Percentiles rank a stretch among this genome's conserved stretches.
Conservation (phyloP, 176 grass and related monocot genomes). For the Carex parvula region DNA sequence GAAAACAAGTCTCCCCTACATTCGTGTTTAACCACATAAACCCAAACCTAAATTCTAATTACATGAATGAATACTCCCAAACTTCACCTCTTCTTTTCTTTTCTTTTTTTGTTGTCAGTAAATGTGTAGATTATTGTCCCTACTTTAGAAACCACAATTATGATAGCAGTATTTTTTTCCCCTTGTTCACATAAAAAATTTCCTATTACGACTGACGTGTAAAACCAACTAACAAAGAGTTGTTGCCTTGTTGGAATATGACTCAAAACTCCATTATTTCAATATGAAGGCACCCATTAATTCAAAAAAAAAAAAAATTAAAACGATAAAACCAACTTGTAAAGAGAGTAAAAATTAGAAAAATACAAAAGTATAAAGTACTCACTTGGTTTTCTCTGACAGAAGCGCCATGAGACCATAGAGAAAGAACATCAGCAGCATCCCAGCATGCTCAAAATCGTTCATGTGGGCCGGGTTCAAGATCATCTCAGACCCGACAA, state of each 20-base stretch:
- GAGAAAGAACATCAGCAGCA: constrained; percentile 99
- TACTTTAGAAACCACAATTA: neutral
- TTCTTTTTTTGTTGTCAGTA: neutral
- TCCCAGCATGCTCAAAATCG: constrained; percentile 87
- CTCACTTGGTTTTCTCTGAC: constrained; percentile 65
- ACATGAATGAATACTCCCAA: neutral
- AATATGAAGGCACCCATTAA: neutral
- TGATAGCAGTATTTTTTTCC: neutral
- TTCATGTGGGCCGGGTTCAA: constrained; percentile 83
- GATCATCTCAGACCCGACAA: constrained; percentile 35
- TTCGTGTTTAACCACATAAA: neutral
- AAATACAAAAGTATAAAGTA: neutral
- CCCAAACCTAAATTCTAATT: neutral
- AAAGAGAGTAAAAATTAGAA: too few relatives aligned
- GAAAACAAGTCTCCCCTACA: neutral
- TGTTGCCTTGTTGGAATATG: neutral
- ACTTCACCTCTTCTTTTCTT: neutral
- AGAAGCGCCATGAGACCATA: constrained; percentile 54
- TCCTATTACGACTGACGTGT: neutral
- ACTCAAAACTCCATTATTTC: neutral
- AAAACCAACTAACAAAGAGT: neutral
- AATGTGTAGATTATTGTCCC: neutral
- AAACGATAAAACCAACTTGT: neutral
- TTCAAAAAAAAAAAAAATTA: neutral
- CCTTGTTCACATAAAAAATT: neutral